Base-by-base conservation (phyloP, 2,329 filamentous ascomycete genomes). In the Tolypocladium guangdongense region DNA sequence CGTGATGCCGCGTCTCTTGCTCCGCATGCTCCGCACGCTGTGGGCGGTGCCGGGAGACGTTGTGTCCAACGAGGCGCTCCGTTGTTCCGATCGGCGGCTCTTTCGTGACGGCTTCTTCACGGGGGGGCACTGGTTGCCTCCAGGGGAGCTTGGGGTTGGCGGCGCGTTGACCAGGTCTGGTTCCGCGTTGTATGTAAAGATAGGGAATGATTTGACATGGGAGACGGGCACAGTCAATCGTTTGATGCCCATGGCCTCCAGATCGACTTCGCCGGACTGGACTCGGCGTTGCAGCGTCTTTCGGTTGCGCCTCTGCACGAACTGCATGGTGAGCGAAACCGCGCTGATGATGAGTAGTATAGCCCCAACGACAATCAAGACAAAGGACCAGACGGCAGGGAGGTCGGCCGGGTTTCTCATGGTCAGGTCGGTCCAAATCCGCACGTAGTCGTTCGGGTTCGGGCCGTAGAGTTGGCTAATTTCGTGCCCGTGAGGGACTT, bases 191-290 rank as follows among this genome's bases (percentile, higher is more conserved):
- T 95, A 97, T 0, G 82, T 86, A 64, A 88, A 95, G 2, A 92
- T 69, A 0, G 90, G 89, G 62, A 96, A 86, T 22, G 78, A 78
- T 49, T 87, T 78, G 27, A 97, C 77, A 39, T 90, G 75, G 10
- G 82, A 72, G 47, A 78, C 73, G 1, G 92, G 90, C 0, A 96
- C 88, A 2, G 82, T 88, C 27, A 96, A 71, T 16, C 87, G 81
- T 64, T 89, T 92, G 60, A 96, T 88, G 2, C 90, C 91, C 59
- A 96, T 78, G 3, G 83, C 83, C 68, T 96, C 91, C 3, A 96
- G 75, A 63, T 96, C 88, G 22, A 95, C 84, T 60, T 96, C 87
- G 51, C 92, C 91, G 8, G 76, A 77, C 54, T 82, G 77, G 18
- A 96, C 85, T 14, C 90, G 82, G 49, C 81, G 78, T 50, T 82